Base-by-base conservation (phyloP, 1,139 yeast species). In the Yamadazyma siamensis region DNA sequence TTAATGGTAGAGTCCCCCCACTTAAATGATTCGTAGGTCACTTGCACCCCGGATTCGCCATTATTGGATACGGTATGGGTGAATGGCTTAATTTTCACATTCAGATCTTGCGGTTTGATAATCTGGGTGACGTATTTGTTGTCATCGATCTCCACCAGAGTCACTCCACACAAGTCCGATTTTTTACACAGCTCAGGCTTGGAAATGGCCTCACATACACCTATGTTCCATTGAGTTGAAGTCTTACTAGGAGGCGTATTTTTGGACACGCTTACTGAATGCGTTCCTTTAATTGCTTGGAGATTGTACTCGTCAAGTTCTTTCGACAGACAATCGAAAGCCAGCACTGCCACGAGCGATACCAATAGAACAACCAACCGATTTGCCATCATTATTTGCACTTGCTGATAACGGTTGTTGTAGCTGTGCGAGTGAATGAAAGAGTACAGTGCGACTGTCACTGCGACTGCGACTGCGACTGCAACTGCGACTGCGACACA, bases 201-300 rank as follows among this genome's bases (percentile, higher is more conserved):
- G 16, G 58, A 52, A 17, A 73, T 55, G 7, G 74, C 60, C 26
- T 73, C 77, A 56, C 95, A 86, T 9, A 87, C 66, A 27, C 86
- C 82, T 28, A 88, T 47, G 47, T 67, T 75, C 89, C 95, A 85
- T 3, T 75, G 67, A 22, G 68, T 57, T 31, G 65, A 69, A 2
- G 86, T 77, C 26, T 57, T 61, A 5, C 89, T 73, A 3, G 97
- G 97, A 15, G 96, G 96, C 10, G 96, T 85, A 28, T 71, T 72
- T 26, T 55, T 61, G 19, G 64, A 46, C 4, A 48, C 34, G 6
- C 64, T 48, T 12, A 63, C 61, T 3, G 57, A 44, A 43, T 75
- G 73, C 5, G 64, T 50, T 3, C 85, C 84, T 27, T 65, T 65
- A 25, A 80, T 57, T 13, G 60, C 46, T 32, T 65, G 69, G 41